phyloP scores from a whole-genome alignment of 352 stramenopile species.

The Phytophthora tubulina region DNA sequence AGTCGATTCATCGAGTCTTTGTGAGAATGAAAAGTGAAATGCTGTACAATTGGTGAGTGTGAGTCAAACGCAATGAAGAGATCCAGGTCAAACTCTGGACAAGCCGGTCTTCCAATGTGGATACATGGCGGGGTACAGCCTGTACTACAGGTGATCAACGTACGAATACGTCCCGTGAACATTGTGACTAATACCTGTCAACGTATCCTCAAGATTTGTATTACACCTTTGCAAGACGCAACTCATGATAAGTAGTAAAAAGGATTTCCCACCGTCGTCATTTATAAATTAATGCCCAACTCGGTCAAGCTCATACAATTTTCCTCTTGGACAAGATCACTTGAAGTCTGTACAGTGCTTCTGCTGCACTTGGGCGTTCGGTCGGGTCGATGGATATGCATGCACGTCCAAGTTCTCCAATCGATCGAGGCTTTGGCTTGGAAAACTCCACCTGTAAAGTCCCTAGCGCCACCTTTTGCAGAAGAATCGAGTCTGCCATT shows the following conservation, averaged over 20 bases:
- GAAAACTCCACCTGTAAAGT: conserved; percentile 31
- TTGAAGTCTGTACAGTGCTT: conserved; percentile 14
- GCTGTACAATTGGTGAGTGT: neutral
- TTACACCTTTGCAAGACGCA: too few relatives aligned
- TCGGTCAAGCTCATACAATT: conserved; percentile 4
- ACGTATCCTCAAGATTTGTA: too few relatives aligned
- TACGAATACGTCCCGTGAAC: too few relatives aligned
- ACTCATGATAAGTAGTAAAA: too few relatives aligned
- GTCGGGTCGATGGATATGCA: conserved; percentile 36
- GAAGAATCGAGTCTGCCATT: conserved; percentile 27
- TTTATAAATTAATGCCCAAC: neutral
- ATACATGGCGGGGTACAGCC: neutral
- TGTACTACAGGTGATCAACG: too few relatives aligned
- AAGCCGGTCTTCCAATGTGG: neutral
- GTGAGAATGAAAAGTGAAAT: conserved; percentile 15
- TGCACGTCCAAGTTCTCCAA: conserved; percentile 21
- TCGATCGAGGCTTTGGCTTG: conserved; percentile 9
- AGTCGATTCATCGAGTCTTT: conserved; percentile 26
- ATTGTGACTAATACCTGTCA: too few relatives aligned
- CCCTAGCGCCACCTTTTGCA: conserved; percentile 34
- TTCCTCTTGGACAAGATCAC: conserved; percentile 26
- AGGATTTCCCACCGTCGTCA: too few relatives aligned
- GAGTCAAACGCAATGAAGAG: conserved; percentile 13
- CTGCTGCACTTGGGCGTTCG: conserved; percentile 13
- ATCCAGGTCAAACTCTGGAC: neutral